These are phyloP conservation scores for Pyrus bretschneideri DNA, from an alignment of 306 rosid species.

Conservation along the genomic window DNA sequence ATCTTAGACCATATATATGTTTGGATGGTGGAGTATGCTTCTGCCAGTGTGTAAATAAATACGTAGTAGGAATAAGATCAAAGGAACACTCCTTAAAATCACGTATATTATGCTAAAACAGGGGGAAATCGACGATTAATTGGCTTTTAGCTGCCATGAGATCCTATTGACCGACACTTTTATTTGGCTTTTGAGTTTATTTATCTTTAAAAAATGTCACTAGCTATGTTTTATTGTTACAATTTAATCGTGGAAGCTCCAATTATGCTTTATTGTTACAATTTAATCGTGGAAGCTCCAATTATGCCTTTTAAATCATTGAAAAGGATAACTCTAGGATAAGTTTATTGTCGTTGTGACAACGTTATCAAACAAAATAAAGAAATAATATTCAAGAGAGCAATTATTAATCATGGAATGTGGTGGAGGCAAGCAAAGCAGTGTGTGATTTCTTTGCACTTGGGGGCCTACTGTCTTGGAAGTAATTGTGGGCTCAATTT, in stretches of 20 bases:
- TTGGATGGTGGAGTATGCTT: background rate
- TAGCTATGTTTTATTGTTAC: background rate
- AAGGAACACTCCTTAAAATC: background rate
- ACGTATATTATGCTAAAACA: background rate
- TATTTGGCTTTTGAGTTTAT: background rate
- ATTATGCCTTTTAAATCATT: background rate
- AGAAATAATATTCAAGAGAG: background rate
- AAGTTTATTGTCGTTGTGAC: background rate
- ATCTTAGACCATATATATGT: background rate
- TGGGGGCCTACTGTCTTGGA: background rate
- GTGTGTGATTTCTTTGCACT: background rate
- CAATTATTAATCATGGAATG: background rate
- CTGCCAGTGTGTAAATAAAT: background rate
- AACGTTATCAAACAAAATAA: conserved; percentile 8
- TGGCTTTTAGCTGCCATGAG: background rate
- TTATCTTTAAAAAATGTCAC: background rate
- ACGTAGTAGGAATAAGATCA: background rate
- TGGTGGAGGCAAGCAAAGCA: background rate
- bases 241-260: background rate
- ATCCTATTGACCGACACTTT: conserved; percentile 19
- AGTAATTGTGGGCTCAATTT: background rate
- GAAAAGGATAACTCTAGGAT: background rate
- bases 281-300: background rate
- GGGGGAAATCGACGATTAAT: background rate
- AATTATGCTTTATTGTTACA: background rate